Evolutionary conservation across 345 rosid species (phyloP), one percentile per base, ranked within the genome.

Genomic region (Boechera stricta): DNA sequence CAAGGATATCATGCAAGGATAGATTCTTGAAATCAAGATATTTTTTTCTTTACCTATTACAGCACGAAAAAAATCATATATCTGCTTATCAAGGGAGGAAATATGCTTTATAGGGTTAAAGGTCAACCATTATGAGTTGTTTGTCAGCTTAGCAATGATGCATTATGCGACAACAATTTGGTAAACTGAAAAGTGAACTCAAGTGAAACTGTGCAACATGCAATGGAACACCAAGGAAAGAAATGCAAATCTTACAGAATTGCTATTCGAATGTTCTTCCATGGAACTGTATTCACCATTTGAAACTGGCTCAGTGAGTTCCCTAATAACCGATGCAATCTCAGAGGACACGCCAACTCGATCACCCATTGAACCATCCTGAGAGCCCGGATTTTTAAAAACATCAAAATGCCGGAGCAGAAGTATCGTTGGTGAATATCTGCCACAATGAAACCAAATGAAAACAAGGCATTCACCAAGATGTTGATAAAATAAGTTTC

Each of bases 401-500:
- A 87, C 91, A 54, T 95, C 97, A 77, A 95, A 95, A 82, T 90
- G 96, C 64, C 86, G 93, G 58, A 92, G 99, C 77, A 95, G 82
- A 85, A 95, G 89, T 75, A 95, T 88, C 9, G 96, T 61, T 29
- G 97, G 98, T 16, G 89, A 82, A 79, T 92, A 95, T 67, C 98
- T 95, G 88, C 47, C 72, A 79, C 42, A 77, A 38, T 26, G 58
- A 71, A 62, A 69, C 78, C 32, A 67, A 72, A 45, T 52, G 57
- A 72, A 63, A 67, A 80, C 44, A 70, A 75, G 54, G 49, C 48
- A 39, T 28, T 47, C 5, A 0, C 56, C 57, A 65, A 72, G 48
- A 15, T 63, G 75, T 13, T 9, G 58, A 70, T 62, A 70, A n/a
- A 51, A 32, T 33, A 69, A n/a, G 5, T 15, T 62, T 33, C 55